Evolutionary conservation across 2,329 filamentous ascomycete species (phyloP), one percentile per base, ranked within the genome.

Genomic region (Penicillium sp.): DNA sequence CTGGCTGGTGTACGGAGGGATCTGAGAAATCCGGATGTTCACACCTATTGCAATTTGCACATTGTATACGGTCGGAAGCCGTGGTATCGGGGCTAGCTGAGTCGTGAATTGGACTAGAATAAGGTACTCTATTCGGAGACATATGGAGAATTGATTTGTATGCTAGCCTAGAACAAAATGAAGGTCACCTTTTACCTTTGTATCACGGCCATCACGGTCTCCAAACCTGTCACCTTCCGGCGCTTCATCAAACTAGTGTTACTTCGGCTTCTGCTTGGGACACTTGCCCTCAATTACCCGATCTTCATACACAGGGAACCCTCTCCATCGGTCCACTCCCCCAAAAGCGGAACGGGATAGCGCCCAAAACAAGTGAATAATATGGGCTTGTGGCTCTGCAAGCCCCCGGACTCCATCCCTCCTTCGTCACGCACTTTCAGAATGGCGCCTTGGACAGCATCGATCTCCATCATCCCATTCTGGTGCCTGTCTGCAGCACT

Each of bases 1-100:
- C 52, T 74, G 42, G 67, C 65, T 5, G 65, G 68, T 12, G 74
- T 75, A 3, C 71, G 69, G 45, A 65, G 56, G 47, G 74, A 76
- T 57, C 52, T 74, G 34, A 62, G 62, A 45, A 67, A 76, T 60
- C 67, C 60, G 18, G 54, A 51, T 5, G 64, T 74, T 46, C 74
- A 76, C 62, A 65, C 67, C 3, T 75, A 74, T 63, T 60, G 62
- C 38, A 63, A 59, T 42, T 21, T 67, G n/a, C 65, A 70, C 53
- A 47, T 70, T 34, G 62, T 70, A 4, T 69, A 68, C 49, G 69
- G 65, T 16, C 61, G 60, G 48, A 68, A 62, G 48, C 61, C 65
- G 39, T 85, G 52, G 41, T 18, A 45, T 42, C 26, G 28, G 47
- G 18, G 18, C 28, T 31, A 44, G 29, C 50, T 52, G 29, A 50